Percentiles rank a stretch among this genome's conserved stretches.
Evolutionary conservation across 768 basidiomycete genomes (phyloP).

Genomic region (Termitomyces sp.): DNA sequence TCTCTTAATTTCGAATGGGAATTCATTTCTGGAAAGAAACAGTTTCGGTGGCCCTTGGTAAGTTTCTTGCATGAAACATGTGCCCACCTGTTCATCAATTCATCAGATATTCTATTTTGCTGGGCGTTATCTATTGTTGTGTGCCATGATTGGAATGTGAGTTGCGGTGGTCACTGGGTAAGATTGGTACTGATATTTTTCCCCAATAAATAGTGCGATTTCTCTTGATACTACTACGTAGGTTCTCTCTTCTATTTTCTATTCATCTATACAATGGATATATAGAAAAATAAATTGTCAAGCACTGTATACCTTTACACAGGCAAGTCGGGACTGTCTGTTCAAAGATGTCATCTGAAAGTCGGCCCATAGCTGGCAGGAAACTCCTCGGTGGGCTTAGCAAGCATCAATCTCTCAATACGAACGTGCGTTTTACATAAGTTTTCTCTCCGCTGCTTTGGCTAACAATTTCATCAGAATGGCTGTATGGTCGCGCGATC

Average conservation of each 20-base stretch:
- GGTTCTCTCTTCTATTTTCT: conserved; percentile 4
- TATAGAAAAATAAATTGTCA: conserved; percentile 56
- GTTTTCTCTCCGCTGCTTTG: background rate
- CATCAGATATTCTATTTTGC: conserved; percentile 59
- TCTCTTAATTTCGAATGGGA: conserved; percentile 63
- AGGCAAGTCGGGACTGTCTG: conserved; percentile 23
- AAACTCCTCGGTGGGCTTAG: conserved; percentile 47
- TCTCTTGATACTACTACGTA: conserved; percentile 45
- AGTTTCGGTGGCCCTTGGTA: conserved; percentile 67
- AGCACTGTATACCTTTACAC: conserved; percentile 58
- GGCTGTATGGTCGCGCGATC: conserved; percentile 61
- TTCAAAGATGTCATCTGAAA: background rate
- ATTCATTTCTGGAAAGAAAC: conserved; percentile 47
- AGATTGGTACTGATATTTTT: background rate
- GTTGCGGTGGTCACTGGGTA: conserved; percentile 15
- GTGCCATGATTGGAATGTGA: conserved; percentile 65
- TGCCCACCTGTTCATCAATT: background rate
- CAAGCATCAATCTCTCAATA: conserved; percentile 56
- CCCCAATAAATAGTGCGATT: conserved; percentile 38
- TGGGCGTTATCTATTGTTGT: conserved; percentile 58
- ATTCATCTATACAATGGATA: background rate
- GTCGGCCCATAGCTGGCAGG: conserved; percentile 18
- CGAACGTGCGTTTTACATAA: conserved; percentile 37
- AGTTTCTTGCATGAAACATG: conserved; percentile 4
- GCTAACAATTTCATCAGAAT: conserved; percentile 23